phyloP scores from a whole-genome alignment of 1,284 basidiomycete species.

The Retiboletus fuscus region DNA sequence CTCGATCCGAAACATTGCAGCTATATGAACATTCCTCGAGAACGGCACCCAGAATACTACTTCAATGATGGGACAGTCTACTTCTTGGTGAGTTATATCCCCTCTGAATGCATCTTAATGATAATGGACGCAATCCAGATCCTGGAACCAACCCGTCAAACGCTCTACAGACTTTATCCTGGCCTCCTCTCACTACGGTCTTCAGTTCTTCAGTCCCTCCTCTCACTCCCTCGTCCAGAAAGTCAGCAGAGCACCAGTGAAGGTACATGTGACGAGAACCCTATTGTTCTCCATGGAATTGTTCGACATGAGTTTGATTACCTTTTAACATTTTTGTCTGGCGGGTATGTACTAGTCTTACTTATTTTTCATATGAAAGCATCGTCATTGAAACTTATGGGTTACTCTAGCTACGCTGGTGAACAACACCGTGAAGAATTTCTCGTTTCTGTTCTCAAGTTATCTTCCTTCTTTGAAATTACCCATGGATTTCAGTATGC shows the following conservation, averaged over 20 bases:
- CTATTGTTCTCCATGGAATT: slow-evolving; percentile 19
- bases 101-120: too few species aligned
- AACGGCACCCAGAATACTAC: slow-evolving; percentile 6
- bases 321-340: slow-evolving; percentile 19
- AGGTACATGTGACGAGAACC: slow-evolving; percentile 19
- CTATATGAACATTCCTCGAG: too few species aligned
- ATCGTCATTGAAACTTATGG: too few species aligned
- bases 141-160: not conserved
- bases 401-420: not conserved
- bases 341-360: slow-evolving; percentile 9
- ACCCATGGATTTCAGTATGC: slow-evolving; percentile 11
- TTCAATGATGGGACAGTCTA: slow-evolving; percentile 12
- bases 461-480: slow-evolving; percentile 21
- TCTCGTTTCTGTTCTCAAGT: slow-evolving; percentile 16
- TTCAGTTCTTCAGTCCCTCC: slow-evolving; percentile 13
- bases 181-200: slow-evolving; percentile 20
- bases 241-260: not conserved
- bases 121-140: slow-evolving; percentile 4
- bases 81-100: not conserved
- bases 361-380: too few species aligned
- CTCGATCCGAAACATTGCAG: too few species aligned
- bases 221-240: slow-evolving; percentile 19
- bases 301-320: slow-evolving; percentile 25
- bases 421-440: slow-evolving; percentile 4
- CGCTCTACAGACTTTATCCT: slow-evolving; percentile 20